phyloP scores from a whole-genome alignment of 495 filamentous ascomycete species.

The Penicillium cosmopolitanum region DNA sequence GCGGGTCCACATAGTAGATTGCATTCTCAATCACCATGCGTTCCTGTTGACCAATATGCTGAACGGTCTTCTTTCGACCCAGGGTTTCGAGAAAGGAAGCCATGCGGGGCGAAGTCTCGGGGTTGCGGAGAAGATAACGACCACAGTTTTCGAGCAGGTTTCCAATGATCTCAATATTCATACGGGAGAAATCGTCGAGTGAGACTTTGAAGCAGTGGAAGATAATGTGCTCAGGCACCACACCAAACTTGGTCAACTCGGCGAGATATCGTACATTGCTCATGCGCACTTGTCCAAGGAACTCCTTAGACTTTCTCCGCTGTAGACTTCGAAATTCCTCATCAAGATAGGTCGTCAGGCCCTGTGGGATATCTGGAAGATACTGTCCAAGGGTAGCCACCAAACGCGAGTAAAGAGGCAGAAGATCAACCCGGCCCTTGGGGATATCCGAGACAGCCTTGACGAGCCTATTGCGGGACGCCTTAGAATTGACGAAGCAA shows the following conservation, averaged over 20 bases:
- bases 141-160: conserved; percentile 98
- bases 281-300: conserved; percentile 89
- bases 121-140: conserved; percentile 89
- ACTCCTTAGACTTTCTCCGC: conserved; percentile 97
- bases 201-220: conserved; percentile 99
- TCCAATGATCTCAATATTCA: conserved; percentile 98
- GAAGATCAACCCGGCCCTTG: conserved; percentile 88
- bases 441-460: conserved; percentile 94
- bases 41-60: conserved; percentile 93
- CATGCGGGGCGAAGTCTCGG: conserved; percentile 93
- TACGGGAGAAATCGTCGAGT: conserved; percentile 94
- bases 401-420: conserved; percentile 88
- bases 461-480: conserved; percentile 89
- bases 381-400: conserved; percentile 93
- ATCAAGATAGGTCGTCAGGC: conserved; percentile 91
- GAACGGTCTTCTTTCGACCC: conserved; percentile 92
- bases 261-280: conserved; percentile 96
- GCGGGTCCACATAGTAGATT: conserved; percentile 96
- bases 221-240: conserved; percentile 97
- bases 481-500: conserved; percentile 98
- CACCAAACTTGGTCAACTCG: conserved; percentile 96
- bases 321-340: conserved; percentile 97
- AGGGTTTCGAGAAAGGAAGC: conserved; percentile 90
- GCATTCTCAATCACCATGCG: conserved; percentile 99
- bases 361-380: conserved; percentile 88